Evolutionary conservation across 2,329 filamentous ascomycete genomes (phyloP), one percentile per base, ranked within the genome.

Genomic region (Aspergillus sp.): DNA sequence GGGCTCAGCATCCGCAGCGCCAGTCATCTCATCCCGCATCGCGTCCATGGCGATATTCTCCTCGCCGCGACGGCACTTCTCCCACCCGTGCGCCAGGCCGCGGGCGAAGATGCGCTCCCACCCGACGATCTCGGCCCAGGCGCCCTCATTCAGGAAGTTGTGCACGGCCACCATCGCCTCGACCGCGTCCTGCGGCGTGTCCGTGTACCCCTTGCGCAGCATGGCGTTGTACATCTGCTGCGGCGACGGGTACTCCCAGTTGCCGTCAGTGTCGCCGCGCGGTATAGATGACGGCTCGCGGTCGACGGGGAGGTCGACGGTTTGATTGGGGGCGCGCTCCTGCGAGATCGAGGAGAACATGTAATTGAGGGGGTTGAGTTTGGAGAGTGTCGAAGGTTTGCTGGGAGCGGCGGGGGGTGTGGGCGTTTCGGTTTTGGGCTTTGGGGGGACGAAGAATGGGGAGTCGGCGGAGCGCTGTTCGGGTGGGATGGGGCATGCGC

Each of bases 161-260:
- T 99, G 94, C 10, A 97, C 90, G 0, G 90, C 88, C 5, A 99
- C 94, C 94, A 99, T 99, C 66, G 87, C 86, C 73, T 96, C 92
- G 13, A 99, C 92, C 3, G 92, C 91, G 17, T 93, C 94, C 50
- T 90, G 83, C 51, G 95, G 92, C 0, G 94, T 97, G 69, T 97
- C 92, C 0, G 88, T 91, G 73, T 96, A 94, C 53, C 94, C 94
- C 74, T 99, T 99, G 58, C 94, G 87, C 56, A 97, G 77, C 75
- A 99, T 87, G 7, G 94, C 94, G 67, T 99, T 97, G 80, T 97
- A 99, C 94, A 99, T 99, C 74, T 99, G 94, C 76, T 99, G 94
- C 0, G 94, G 93, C 0, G 91, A 96, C 0, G 94, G 94, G 69
- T 99, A 99, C 73, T 97, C 94, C 94, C 94, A 99, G 65, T 89